Conservation (phyloP, 73 alveolate species). For the Paramecium sonneborni region DNA sequence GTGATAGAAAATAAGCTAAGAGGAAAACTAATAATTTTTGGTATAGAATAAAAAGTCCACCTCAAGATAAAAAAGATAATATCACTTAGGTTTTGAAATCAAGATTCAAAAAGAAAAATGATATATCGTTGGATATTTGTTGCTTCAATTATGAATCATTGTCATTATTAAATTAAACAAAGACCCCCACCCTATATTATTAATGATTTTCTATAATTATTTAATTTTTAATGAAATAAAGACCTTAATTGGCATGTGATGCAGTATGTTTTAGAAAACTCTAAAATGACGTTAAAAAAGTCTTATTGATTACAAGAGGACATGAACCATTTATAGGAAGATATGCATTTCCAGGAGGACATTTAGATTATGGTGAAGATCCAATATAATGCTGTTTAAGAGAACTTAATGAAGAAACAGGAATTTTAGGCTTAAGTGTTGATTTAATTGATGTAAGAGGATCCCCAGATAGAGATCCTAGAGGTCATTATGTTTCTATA, state of each 20-base stretch:
- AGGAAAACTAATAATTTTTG: not conserved
- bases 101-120: not conserved
- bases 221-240: slow-evolving; percentile 11
- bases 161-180: not conserved
- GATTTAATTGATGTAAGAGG: slow-evolving; percentile 96
- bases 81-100: no score
- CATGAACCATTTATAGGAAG: slow-evolving; percentile 86
- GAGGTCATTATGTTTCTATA: slow-evolving; percentile 96
- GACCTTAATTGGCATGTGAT: slow-evolving; percentile 93
- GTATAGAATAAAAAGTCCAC: not conserved
- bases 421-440: slow-evolving; percentile 84
- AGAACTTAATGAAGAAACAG: slow-evolving; percentile 96
- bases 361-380: slow-evolving; percentile 97
- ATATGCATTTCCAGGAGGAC: slow-evolving; percentile 99
- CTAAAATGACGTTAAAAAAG: slow-evolving; percentile 73
- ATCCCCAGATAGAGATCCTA: slow-evolving; percentile 96
- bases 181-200: not conserved
- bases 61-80: not conserved
- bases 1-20: not conserved
- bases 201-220: not conserved
- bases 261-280: slow-evolving; percentile 88
- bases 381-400: slow-evolving; percentile 93
- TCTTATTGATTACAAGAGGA: slow-evolving; percentile 90
- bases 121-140: not conserved
- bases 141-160: not conserved